Conservation (phyloP, 2,329 filamentous ascomycete species). For the Akanthomyces dipterigenus region DNA sequence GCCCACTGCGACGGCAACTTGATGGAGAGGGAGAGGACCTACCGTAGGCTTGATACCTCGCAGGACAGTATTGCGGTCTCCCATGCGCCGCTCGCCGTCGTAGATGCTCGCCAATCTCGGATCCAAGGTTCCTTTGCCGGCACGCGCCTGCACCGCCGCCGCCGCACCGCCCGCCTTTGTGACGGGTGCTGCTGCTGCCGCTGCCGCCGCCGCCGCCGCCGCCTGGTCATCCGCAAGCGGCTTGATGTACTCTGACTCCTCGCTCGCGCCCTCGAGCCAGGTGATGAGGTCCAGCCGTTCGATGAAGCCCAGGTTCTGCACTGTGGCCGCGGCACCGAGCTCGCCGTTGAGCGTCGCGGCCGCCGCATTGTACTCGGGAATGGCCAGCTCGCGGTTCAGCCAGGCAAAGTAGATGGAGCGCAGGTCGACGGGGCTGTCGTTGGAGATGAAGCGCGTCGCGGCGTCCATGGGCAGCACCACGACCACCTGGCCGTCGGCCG, state of each 20-base stretch:
- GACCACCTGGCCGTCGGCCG: slow-evolving; percentile 27
- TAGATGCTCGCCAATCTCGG: slow-evolving; percentile 83
- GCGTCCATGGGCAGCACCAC: slow-evolving; percentile 62
- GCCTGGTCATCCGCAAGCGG: slow-evolving; percentile 58
- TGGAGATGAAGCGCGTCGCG: slow-evolving; percentile 82
- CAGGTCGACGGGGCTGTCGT: slow-evolving; percentile 68
- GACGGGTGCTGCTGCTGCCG: slow-evolving; percentile 27
- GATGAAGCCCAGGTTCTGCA: slow-evolving; percentile 86
- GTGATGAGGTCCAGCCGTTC: slow-evolving; percentile 87
- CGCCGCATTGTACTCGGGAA: slow-evolving; percentile 84
- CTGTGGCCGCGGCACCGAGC: slow-evolving; percentile 50
- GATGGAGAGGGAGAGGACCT: slow-evolving; percentile 26
- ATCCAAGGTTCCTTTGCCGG: slow-evolving; percentile 64
- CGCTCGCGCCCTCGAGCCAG: slow-evolving; percentile 84
- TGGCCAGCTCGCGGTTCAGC: slow-evolving; percentile 83
- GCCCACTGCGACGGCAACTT: neutral
- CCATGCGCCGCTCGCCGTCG: slow-evolving; percentile 82
- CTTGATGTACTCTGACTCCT: slow-evolving; percentile 90
- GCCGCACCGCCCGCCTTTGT: slow-evolving; percentile 27
- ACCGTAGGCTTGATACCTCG: slow-evolving; percentile 85
- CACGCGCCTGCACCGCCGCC: slow-evolving; percentile 40
- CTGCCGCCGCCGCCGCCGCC: slow-evolving; percentile 29
- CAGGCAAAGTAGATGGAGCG: slow-evolving; percentile 96
- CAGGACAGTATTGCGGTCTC: slow-evolving; percentile 83
- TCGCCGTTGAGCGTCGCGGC: slow-evolving; percentile 76